Evolutionary conservation across 2,329 filamentous ascomycete genomes (phyloP).

Genomic region (Ploettnerulaceae sp.): DNA sequence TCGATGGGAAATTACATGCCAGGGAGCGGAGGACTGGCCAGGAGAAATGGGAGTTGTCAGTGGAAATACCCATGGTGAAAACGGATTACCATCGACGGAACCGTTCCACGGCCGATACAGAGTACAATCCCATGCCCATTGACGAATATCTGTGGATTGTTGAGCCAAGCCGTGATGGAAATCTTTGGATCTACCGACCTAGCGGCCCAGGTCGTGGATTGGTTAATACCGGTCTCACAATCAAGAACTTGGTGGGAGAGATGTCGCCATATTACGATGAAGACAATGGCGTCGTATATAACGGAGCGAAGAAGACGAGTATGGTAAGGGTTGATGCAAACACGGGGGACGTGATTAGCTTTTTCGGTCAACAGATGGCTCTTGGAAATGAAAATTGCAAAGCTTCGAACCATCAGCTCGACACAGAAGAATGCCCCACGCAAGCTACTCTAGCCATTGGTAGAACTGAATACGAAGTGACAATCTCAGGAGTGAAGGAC

Average conservation of each 20-base stretch:
- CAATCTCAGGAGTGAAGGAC: constrained; percentile 70
- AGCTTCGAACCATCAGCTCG: constrained; percentile 50
- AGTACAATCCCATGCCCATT: constrained; percentile 55
- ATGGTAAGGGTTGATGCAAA: constrained; percentile 85
- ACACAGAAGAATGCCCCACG: constrained; percentile 69
- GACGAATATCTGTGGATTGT: constrained; percentile 94
- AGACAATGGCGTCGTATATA: constrained; percentile 78
- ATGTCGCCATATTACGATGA: constrained; percentile 70
- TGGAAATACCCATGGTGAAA: constrained; percentile 84
- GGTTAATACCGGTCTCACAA: constrained; percentile 64
- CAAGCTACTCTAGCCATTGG: constrained; percentile 78
- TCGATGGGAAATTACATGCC: constrained; percentile 94
- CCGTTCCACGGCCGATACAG: constrained; percentile 52
- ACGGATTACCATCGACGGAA: constrained; percentile 76
- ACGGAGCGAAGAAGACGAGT: constrained; percentile 83
- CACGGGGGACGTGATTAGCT: constrained; percentile 76
- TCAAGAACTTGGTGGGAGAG: constrained; percentile 84
- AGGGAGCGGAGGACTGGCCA: constrained; percentile 82
- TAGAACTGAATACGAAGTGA: constrained; percentile 83
- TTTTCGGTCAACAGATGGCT: constrained; percentile 71
- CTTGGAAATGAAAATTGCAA: constrained; percentile 53
- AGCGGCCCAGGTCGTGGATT: constrained; percentile 54
- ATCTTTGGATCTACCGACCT: constrained; percentile 80
- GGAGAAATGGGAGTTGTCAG: constrained; percentile 78
- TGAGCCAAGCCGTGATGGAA: constrained; percentile 82